These are phyloP conservation scores for Biscogniauxia mediterranea DNA, from an alignment of 2,329 filamentous ascomycete genomes.

Conservation along the genomic window DNA sequence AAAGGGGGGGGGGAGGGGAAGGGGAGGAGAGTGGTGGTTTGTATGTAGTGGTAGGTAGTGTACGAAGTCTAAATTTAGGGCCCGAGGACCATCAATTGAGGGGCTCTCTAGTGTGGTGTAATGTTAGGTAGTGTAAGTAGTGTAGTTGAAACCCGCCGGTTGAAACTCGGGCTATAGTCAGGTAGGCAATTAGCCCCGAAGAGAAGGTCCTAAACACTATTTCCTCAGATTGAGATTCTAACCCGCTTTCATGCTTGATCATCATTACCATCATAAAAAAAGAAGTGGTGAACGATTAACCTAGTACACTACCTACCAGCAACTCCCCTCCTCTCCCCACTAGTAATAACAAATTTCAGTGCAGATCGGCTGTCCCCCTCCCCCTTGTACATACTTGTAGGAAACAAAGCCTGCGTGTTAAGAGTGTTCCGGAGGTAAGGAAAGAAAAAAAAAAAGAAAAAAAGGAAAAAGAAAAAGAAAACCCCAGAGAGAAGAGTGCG, in stretches of 20 bases:
- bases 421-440: background rate
- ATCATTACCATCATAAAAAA: background rate
- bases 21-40: no score
- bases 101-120: background rate
- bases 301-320: no score
- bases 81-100: background rate
- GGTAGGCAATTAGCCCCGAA: background rate
- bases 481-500: no score
- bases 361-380: background rate
- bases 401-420: background rate
- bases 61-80: no score
- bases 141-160: background rate
- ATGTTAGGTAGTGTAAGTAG: no score
- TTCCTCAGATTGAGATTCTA: background rate
- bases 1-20: background rate
- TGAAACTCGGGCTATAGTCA: background rate
- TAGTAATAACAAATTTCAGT: background rate
- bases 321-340: no score
- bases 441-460: background rate
- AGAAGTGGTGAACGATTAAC: background rate
- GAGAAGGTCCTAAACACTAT: background rate
- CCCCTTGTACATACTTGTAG: background rate
- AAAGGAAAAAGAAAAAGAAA: background rate
- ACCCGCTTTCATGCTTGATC: background rate
- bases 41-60: no score